Conservation (phyloP, 208 protist genomes). For the Trypanosoma vivax region DNA sequence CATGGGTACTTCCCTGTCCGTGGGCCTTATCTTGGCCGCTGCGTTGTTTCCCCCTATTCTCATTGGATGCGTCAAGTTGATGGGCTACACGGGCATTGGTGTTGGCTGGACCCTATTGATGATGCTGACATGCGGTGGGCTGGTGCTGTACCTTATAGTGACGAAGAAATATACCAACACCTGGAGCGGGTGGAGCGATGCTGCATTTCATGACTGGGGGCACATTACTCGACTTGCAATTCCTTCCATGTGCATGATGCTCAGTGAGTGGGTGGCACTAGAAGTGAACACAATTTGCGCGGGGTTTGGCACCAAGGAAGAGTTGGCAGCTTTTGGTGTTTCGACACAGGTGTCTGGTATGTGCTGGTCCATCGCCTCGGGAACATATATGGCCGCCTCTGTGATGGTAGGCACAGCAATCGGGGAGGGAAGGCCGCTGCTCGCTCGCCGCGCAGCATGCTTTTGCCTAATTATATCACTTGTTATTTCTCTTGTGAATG, state of each 20-base stretch:
- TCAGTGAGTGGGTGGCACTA: constrained; percentile 74
- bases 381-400: constrained; percentile 61
- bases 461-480: constrained; percentile 28
- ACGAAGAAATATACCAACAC: constrained; percentile 62
- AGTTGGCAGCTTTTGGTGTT: constrained; percentile 69
- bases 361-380: constrained; percentile 54
- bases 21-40: constrained; percentile 49
- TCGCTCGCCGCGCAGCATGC: constrained; percentile 48
- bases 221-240: constrained; percentile 55
- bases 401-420: constrained; percentile 74
- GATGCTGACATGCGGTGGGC: constrained; percentile 34
- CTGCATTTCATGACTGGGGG: constrained; percentile 53
- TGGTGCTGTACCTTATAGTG: constrained; percentile 49
- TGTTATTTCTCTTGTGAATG: constrained; percentile 31
- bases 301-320: constrained; percentile 44
- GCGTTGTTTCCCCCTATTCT: constrained; percentile 48
- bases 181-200: constrained; percentile 58
- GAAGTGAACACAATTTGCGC: constrained; percentile 69
- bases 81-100: constrained; percentile 49
- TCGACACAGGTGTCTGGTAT: constrained; percentile 51
- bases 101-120: constrained; percentile 64
- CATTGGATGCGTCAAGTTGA: constrained; percentile 32
- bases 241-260: constrained; percentile 70
- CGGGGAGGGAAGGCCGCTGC: constrained; percentile 34
- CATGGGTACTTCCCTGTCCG: constrained; percentile 50